phyloP scores from a whole-genome alignment of 148 eudicot species.

The Nepenthes gracilis region DNA sequence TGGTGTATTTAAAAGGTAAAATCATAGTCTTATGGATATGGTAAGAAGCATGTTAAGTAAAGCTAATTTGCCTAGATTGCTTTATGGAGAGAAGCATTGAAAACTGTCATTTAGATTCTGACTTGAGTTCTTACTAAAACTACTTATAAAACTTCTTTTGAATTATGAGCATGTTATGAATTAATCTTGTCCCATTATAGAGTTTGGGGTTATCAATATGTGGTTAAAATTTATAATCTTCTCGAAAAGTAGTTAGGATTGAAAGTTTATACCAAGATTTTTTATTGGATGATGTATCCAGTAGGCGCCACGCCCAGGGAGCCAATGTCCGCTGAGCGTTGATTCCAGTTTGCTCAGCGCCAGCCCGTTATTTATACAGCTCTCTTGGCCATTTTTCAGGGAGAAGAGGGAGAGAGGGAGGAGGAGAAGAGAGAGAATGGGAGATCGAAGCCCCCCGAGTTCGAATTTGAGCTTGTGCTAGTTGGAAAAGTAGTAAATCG shows the following conservation, averaged over 20 bases:
- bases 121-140: not conserved
- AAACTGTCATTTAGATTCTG: not conserved
- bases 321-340: too few relatives aligned
- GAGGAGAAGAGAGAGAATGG: too few relatives aligned
- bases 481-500: too few relatives aligned
- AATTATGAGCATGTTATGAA: not conserved
- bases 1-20: not conserved
- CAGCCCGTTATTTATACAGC: too few relatives aligned
- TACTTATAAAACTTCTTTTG: not conserved
- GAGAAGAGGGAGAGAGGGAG: too few relatives aligned
- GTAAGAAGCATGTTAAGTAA: not conserved
- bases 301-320: too few relatives aligned
- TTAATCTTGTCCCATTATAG: not conserved
- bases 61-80: not conserved
- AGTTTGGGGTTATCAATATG: not conserved
- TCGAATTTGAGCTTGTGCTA: too few relatives aligned
- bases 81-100: not conserved
- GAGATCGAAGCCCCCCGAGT: too few relatives aligned
- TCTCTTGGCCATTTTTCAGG: too few relatives aligned
- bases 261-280: not conserved
- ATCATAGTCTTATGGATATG: not conserved
- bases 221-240: not conserved
- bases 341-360: too few relatives aligned
- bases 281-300: too few relatives aligned
- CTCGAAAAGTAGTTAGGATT: not conserved